A percentile compares a stretch with the other conserved stretches of the same genome.
These are phyloP conservation scores for Aspergillus chevalieri DNA, from an alignment of 2,329 filamentous ascomycete genomes.

Conservation along the genomic window DNA sequence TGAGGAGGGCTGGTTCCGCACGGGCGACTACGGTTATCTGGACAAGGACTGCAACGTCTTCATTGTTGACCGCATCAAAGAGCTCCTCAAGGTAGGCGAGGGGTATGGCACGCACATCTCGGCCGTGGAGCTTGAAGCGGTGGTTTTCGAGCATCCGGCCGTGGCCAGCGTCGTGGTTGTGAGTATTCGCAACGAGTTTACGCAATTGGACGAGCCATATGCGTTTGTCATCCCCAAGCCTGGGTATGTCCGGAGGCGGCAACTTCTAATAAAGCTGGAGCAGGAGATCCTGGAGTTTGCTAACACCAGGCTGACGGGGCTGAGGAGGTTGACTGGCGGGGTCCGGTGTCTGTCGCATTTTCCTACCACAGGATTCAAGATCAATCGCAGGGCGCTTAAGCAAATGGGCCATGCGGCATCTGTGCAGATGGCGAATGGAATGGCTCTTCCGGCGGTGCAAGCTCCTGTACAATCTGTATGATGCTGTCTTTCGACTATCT, in stretches of 20 bases:
- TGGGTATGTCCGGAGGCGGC: constrained; percentile 1
- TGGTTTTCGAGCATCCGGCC: constrained; percentile 23
- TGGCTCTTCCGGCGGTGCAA: too few relatives aligned
- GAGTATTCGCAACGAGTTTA: constrained; percentile 16
- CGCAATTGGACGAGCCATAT: constrained; percentile 9
- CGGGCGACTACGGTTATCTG: constrained; percentile 17
- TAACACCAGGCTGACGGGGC: constrained; percentile 5
- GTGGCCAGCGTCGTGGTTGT: constrained; percentile 30
- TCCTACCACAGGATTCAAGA: constrained; percentile 4
- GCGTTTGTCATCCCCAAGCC: constrained; percentile 13
- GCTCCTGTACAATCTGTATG: too few relatives aligned
- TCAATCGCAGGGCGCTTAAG: too few relatives aligned
- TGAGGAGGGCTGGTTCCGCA: constrained; percentile 18
- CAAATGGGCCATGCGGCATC: too few relatives aligned
- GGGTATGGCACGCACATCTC: constrained; percentile 31
- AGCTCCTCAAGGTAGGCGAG: constrained; percentile 31
- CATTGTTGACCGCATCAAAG: constrained; percentile 17
- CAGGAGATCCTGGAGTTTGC: constrained; percentile 6
- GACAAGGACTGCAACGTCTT: constrained; percentile 18
- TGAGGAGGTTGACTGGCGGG: constrained; percentile 9
- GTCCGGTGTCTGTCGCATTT: constrained; percentile 8
- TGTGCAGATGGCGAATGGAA: too few relatives aligned
- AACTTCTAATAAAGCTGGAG: background rate
- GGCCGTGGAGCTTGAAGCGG: constrained; percentile 29
- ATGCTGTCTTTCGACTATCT: too few relatives aligned